Evolutionary conservation across 2,329 filamentous ascomycete species (phyloP), one percentile per base, ranked within the genome.

Genomic region (Pseudocercospora cruenta): DNA sequence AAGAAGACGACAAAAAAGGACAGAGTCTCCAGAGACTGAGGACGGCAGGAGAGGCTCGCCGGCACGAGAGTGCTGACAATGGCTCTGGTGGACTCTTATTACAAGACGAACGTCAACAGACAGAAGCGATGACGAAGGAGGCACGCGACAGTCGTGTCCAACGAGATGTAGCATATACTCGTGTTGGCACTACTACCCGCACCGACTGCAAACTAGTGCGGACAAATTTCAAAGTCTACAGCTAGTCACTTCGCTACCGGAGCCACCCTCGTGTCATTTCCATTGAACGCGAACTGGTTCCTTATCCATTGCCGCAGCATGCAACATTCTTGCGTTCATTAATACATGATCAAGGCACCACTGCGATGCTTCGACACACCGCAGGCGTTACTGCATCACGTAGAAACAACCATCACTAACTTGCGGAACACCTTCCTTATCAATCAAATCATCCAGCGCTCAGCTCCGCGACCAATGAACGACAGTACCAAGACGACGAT

Each of bases 1-100:
- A 39, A 60, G 64, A 26, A 47, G 58, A n/a, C 21, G 45, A 21
- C 39, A 19, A 22, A 60, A 59, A 45, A 22, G 57, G 33, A 59
- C 51, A 2, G 51, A 55, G 51, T 26, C 21, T 14, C 51, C 51
- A 10, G 51, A 55, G 51, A n/a, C 22, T 10, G 51, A 31, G 7
- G 51, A 55, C 12, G 51, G 51, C 4, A 19, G 24, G 22, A 55
- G 51, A n/a, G 22, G 51, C 22, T 55, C 51, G 51, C 51, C 51
- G 22, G 1, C 22, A 14, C 9, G 51, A 26, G 26, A 51, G 21
- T 51, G n/a, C 47, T 51, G 47, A 51, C 45, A 53, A 22, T 53
- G 51, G 51, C 12, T 16, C n/a, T 1, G 36, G 36, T 16, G 14
- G 36, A 16, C 31, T 33, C 31, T 33, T 7, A 33, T 33, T 7